Percentiles rank a stretch among this genome's conserved stretches.
These are phyloP conservation scores for Tetragonia tetragonoides DNA, from an alignment of 148 eudicot species.

Conservation along the genomic window DNA sequence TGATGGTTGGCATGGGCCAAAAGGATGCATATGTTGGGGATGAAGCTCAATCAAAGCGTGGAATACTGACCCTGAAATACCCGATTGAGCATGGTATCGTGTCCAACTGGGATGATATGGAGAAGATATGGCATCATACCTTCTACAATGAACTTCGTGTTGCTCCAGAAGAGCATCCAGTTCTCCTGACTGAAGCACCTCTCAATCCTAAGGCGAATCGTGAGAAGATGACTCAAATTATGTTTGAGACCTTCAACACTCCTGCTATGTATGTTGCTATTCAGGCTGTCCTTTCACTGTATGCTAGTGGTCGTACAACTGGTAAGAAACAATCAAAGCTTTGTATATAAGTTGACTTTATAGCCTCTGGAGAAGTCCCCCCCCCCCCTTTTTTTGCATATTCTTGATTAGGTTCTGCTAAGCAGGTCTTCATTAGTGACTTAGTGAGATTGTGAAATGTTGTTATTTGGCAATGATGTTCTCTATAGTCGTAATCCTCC, in stretches of 20 bases:
- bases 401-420: not conserved
- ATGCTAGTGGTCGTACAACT: slow-evolving; percentile 84
- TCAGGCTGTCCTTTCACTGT: slow-evolving; percentile 81
- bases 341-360: not conserved
- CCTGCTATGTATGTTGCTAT: slow-evolving; percentile 86
- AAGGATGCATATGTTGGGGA: slow-evolving; percentile 85
- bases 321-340: slow-evolving; percentile 36
- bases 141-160: slow-evolving; percentile 83
- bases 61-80: slow-evolving; percentile 67
- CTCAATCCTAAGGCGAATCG: slow-evolving; percentile 87
- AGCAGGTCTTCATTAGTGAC: not conserved
- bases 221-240: slow-evolving; percentile 79
- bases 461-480: too few species aligned
- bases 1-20: slow-evolving; percentile 88
- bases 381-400: not conserved
- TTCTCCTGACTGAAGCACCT: slow-evolving; percentile 77
- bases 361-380: not conserved
- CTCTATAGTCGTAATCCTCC: not conserved
- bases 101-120: slow-evolving; percentile 87
- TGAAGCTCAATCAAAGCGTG: slow-evolving; percentile 78
- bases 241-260: slow-evolving; percentile 75
- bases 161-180: slow-evolving; percentile 81
- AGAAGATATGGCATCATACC: slow-evolving; percentile 84
- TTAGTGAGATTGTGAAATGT: not conserved
- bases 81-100: slow-evolving; percentile 85